Percentiles rank a stretch among this genome's conserved stretches.
Evolutionary conservation across 2,329 filamentous ascomycete genomes (phyloP).

Genomic region (Exophiala phaeomuriformis): DNA sequence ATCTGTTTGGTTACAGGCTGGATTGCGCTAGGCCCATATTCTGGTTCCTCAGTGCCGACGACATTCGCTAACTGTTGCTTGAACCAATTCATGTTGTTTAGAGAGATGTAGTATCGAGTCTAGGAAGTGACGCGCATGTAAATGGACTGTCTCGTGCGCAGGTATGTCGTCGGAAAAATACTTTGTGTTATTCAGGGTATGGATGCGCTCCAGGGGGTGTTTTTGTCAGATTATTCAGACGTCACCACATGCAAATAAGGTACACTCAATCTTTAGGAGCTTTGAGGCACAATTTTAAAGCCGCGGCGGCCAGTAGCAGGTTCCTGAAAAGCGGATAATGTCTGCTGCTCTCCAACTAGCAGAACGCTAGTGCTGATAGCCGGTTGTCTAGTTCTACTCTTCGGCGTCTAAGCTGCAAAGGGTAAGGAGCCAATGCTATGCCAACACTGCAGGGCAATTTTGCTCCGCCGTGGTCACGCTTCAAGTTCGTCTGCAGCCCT

Average conservation of each 20-base stretch:
- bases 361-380: not conserved
- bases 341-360: not conserved
- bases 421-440: not conserved
- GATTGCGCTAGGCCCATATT: slow-evolving; percentile 85
- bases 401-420: too few species aligned
- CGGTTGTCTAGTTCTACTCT: too few species aligned
- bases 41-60: slow-evolving; percentile 90
- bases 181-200: slow-evolving; percentile 1
- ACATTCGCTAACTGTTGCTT: slow-evolving; percentile 75
- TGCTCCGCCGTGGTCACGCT: too few species aligned
- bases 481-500: too few species aligned
- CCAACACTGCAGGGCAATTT: not conserved
- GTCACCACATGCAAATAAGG: not conserved
- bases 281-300: not conserved
- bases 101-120: slow-evolving; percentile 1
- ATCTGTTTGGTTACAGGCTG: slow-evolving; percentile 77
- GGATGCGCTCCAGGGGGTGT: not conserved
- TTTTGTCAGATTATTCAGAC: not conserved
- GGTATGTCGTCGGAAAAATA: slow-evolving; percentile 7
- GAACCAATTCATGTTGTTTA: slow-evolving; percentile 83
- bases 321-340: not conserved
- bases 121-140: not conserved
- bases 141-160: slow-evolving; percentile 1
- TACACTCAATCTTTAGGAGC: slow-evolving; percentile 1
- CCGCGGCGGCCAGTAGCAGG: not conserved